These are phyloP conservation scores for Diplodia seriata DNA, from an alignment of 2,329 filamentous ascomycete species.

Conservation along the genomic window DNA sequence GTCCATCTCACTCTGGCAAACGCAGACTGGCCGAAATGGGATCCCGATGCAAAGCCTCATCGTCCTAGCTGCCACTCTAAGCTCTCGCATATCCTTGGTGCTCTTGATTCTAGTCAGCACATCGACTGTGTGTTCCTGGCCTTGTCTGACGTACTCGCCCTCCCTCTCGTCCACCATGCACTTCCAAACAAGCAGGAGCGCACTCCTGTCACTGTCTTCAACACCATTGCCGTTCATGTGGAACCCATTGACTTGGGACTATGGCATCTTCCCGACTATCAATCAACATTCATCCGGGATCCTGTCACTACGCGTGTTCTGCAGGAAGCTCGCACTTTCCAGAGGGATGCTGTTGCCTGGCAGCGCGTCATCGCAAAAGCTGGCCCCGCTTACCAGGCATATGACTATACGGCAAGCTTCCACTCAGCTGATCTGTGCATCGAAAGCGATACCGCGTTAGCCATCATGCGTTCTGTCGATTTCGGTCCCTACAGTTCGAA, in stretches of 20 bases:
- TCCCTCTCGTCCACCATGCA: background rate
- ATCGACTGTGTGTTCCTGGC: background rate
- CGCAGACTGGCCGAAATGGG: constrained; percentile 12
- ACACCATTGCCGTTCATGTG: background rate
- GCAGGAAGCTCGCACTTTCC: background rate
- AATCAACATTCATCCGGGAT: background rate
- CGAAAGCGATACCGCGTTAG: too few species aligned
- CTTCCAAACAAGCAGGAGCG: background rate
- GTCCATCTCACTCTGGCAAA: constrained; percentile 2
- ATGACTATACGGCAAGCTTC: constrained; percentile 11
- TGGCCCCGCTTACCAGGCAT: constrained; percentile 1
- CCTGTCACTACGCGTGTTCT: background rate
- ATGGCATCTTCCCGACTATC: constrained; percentile 4
- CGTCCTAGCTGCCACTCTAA: background rate
- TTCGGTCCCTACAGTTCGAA: constrained; percentile 5
- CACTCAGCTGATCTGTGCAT: background rate
- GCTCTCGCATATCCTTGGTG: constrained; percentile 11
- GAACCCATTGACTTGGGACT: background rate
- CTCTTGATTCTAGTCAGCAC: constrained; percentile 6
- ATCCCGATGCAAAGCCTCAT: background rate
- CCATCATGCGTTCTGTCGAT: background rate
- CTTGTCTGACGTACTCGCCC: background rate
- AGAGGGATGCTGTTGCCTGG: background rate
- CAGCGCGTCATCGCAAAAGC: constrained; percentile 3
- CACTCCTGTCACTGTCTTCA: background rate